Base-by-base conservation (phyloP, 371 early-diverging fungal species). In the Mortierella sp. region DNA sequence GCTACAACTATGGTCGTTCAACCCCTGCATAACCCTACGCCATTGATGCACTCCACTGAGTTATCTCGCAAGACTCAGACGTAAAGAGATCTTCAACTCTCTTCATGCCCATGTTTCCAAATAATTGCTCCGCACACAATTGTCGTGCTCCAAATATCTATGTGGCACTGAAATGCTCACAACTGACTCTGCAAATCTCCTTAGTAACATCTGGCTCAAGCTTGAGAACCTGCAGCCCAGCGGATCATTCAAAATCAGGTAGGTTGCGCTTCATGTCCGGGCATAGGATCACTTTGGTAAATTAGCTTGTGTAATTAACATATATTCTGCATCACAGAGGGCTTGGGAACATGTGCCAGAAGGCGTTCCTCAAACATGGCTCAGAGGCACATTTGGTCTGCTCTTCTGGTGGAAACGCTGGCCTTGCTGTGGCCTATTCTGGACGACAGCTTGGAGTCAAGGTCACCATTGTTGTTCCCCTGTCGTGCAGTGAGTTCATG, bases 181-280 rank as follows among this genome's bases (percentile, higher is more conserved):
- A 22, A 60, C 8, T 32, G n/a, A 60, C 12, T 18, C 39, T 20
- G 18, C 20, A 39, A 22, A 9, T 20, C 5, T 60, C 28, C 9
- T 10, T 65, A 91, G 92, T 59, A 93, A 93, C 80, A 86, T 93
- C 22, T 93, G 91, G 86, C 88, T 90, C 22, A 93, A 93, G 77
- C 89, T 92, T 61, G 94, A 93, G 64, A 90, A 89, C 78, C 86
- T 93, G 64, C 94, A 93, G 58, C 94, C 94, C 18, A 90, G 92
- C 10, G 93, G 92, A 49, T 93, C 93, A 10, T 90, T 92, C 51
- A 93, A 93, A 75, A 91, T 93, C 71, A 87, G 90, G 91, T 89
- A 77, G 16, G 57, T 55, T 51, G 51, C n/a, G n/a, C 51, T 51
- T n/a, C 51, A 6, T 51, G 18, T 45, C 45, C 5, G 12, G 40